Evolutionary conservation across 2,329 filamentous ascomycete species (phyloP).

Genomic region (Cadophora sp.): DNA sequence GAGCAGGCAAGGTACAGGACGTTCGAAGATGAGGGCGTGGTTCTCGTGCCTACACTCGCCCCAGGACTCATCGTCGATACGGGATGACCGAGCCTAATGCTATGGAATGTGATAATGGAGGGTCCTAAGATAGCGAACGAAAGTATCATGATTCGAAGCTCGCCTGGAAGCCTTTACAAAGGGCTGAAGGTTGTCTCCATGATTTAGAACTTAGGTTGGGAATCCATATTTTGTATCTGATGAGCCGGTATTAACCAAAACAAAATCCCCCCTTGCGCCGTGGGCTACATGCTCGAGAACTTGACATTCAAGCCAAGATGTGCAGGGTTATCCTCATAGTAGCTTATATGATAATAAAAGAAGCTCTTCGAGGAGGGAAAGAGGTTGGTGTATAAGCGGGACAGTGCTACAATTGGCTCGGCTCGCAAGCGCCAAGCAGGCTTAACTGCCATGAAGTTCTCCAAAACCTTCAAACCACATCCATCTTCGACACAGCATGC

Average conservation of each 20-base stretch:
- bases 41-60: neutral
- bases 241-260: too few relatives aligned
- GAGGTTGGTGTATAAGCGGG: slow-evolving; percentile 1
- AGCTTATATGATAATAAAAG: too few relatives aligned
- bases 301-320: too few relatives aligned
- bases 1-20: neutral
- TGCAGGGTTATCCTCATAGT: neutral
- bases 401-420: neutral
- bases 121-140: neutral
- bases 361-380: too few relatives aligned
- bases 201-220: neutral
- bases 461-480: neutral
- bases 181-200: neutral
- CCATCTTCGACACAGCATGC: too few relatives aligned
- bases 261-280: too few relatives aligned
- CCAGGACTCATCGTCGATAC: neutral
- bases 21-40: neutral
- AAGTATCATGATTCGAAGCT: neutral
- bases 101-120: neutral
- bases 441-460: neutral
- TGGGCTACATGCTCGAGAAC: too few relatives aligned
- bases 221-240: too few relatives aligned
- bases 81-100: neutral
- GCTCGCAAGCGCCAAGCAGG: neutral
- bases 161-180: neutral